Percentiles rank a stretch among this genome's conserved stretches.
phyloP scores from a whole-genome alignment of 2,329 filamentous ascomycete genomes.

The Cryoendolithus antarcticus region DNA sequence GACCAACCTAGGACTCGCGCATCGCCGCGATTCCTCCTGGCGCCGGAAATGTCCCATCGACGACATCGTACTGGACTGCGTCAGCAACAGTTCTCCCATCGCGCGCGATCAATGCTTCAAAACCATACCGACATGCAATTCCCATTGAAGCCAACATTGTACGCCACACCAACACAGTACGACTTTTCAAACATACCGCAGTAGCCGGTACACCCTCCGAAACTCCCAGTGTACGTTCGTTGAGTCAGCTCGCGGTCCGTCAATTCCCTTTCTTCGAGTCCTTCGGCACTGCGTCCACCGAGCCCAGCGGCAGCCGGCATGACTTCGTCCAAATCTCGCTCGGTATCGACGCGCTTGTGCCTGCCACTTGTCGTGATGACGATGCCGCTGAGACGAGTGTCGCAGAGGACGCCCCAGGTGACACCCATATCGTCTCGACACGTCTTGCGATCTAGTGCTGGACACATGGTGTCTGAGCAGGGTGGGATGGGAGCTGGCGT shows the following conservation, averaged over 20 bases:
- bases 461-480: constrained; percentile 11
- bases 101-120: neutral
- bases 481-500: constrained; percentile 6
- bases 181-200: constrained; percentile 8
- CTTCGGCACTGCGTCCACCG: constrained; percentile 6
- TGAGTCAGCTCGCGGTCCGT: constrained; percentile 3
- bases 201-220: constrained; percentile 8
- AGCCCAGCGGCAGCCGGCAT: constrained; percentile 2
- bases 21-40: constrained; percentile 8
- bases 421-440: constrained; percentile 8
- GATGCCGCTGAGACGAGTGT: constrained; percentile 9
- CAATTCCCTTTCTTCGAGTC: neutral
- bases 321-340: constrained; percentile 4
- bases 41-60: constrained; percentile 9
- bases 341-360: constrained; percentile 5
- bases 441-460: constrained; percentile 4
- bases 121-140: constrained; percentile 3
- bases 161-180: constrained; percentile 9
- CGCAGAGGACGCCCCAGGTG: constrained; percentile 11
- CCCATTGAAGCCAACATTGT: constrained; percentile 5
- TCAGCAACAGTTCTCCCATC: neutral
- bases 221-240: constrained; percentile 7
- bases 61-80: constrained; percentile 7
- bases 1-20: too few species aligned
- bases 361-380: constrained; percentile 11